Conservation (phyloP, 257 asterid species). For the Solanum bukasovii region DNA sequence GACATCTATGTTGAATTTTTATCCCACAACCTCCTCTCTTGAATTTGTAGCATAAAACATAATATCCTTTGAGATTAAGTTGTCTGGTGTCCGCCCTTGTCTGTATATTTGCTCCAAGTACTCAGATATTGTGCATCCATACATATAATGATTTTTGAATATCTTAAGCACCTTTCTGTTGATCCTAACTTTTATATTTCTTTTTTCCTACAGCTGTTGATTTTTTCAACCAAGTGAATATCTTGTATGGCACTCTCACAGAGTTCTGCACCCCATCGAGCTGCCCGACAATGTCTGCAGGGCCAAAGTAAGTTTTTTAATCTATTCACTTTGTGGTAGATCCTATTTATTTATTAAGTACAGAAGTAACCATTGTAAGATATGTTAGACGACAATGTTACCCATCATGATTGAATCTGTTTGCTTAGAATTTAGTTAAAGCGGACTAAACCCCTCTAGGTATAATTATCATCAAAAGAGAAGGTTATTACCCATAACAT, state of each 20-base stretch:
- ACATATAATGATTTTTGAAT: slow-evolving; percentile 7
- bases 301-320: slow-evolving; percentile 62
- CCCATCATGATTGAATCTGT: neutral
- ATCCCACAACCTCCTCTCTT: neutral
- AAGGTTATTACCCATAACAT: neutral
- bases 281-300: slow-evolving; percentile 96
- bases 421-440: neutral
- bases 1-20: neutral
- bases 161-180: neutral
- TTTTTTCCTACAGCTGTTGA: slow-evolving; percentile 55
- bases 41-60: neutral
- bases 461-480: neutral
- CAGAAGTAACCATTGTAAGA: neutral
- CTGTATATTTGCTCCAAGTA: neutral
- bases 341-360: neutral
- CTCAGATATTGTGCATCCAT: neutral
- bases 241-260: slow-evolving; percentile 85
- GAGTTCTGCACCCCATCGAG: slow-evolving; percentile 80
- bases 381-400: neutral
- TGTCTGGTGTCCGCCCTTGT: neutral
- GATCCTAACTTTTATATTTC: neutral
- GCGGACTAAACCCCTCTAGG: neutral
- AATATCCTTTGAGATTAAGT: neutral
- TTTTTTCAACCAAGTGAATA: slow-evolving; percentile 91
- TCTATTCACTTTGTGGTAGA: neutral